Base-by-base conservation (phyloP, 75 land plant species). In the Larix kaempferi region DNA sequence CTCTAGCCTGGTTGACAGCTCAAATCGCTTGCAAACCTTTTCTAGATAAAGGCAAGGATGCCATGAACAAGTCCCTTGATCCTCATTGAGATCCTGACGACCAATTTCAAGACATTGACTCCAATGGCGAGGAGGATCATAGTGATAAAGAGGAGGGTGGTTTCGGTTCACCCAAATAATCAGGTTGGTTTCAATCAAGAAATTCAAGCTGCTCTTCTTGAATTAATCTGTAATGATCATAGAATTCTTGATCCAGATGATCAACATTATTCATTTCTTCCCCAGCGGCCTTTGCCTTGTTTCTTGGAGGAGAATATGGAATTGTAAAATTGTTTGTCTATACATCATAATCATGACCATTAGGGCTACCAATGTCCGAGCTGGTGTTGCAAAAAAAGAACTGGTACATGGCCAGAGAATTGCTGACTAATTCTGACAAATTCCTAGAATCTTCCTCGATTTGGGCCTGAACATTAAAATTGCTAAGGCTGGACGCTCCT, bases 51-150 rank as follows among this genome's bases (percentile, higher is more conserved):
- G 94, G 97, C 29, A 84, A 92, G 22, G 80, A 84, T 15, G 87
- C 91, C 77, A 84, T 94, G 60, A 84, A 81, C 27, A 88, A 87
- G 11, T 75, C 85, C 17, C 90, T 94, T 75, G 78, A 94, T 59
- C 91, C 97, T 11, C 82, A 90, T 78, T 90, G 90, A 82, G 97
- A 94, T 78, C 92, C 91, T 27, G 97, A 92, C 65, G 94, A 89
- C 56, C 33, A 62, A 15, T 16, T 15, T 27, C 33, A 13, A 1
- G 25, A 27, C 10, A 29, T 13, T 3, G 27, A 16, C 14, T 62
- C 65, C 27, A n/a, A n/a, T n/a, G n/a, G n/a, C n/a, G n/a, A n/a
- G n/a, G n/a, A n/a, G n/a, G n/a, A n/a, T n/a, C n/a, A n/a, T n/a
- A 62, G 65, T 23, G 65, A 62, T 2, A 33, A 62, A 62, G 65